Evolutionary conservation across 192 early-diverging fungal genomes (phyloP).

Genomic region (Rhizophlyctis rosea): DNA sequence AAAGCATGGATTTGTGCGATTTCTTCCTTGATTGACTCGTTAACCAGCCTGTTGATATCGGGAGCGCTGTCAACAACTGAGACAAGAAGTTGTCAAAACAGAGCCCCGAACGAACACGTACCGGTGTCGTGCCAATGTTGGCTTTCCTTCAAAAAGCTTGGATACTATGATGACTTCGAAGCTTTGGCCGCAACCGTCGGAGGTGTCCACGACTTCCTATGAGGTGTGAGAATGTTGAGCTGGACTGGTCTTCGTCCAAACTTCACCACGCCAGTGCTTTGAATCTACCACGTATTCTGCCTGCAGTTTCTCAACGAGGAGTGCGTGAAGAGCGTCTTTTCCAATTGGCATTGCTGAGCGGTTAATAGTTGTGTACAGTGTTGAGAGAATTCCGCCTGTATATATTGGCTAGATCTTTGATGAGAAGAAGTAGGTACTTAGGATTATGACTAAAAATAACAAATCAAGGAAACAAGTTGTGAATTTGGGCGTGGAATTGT

Average conservation of each 20-base stretch:
- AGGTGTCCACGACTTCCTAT: constrained; percentile 52
- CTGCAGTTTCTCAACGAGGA: constrained; percentile 11
- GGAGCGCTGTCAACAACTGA: constrained; percentile 10
- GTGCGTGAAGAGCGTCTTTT: constrained; percentile 17
- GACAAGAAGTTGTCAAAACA: not conserved
- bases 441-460: too few relatives aligned
- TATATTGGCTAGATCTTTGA: too few relatives aligned
- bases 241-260: not conserved
- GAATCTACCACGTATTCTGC: constrained; percentile 25
- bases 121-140: constrained; percentile 69
- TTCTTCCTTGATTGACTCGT: constrained; percentile 74
- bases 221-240: not conserved
- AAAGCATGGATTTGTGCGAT: constrained; percentile 82
- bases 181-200: constrained; percentile 79
- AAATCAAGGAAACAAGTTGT: too few relatives aligned
- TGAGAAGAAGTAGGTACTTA: too few relatives aligned
- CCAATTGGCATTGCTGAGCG: constrained; percentile 26
- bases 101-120: constrained; percentile 13
- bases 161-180: constrained; percentile 79
- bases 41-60: constrained; percentile 57
- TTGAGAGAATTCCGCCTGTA: too few relatives aligned
- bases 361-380: too few relatives aligned
- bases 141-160: constrained; percentile 66
- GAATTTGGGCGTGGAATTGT: too few relatives aligned
- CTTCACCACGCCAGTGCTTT: not conserved